Base-by-base conservation (phyloP, 805 yeast genomes). In the Priceomyces carsonii region DNA sequence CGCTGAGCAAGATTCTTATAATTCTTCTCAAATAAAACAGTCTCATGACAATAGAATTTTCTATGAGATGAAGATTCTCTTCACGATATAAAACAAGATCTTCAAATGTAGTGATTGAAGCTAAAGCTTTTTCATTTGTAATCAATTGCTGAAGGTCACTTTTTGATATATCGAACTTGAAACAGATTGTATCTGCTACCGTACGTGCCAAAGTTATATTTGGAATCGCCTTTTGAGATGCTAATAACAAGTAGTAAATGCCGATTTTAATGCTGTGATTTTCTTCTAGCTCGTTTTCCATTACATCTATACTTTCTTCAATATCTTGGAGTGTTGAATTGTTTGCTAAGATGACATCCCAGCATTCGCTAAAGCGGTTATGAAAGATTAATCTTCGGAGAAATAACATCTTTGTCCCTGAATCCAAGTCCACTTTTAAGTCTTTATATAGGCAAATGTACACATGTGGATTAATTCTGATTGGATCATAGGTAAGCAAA, bases 291-390 rank as follows among this genome's bases (percentile, higher is more conserved):
- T 45, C 42, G 3, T 37, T 28, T n/a, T 49, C 40, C 7, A 62
- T 45, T 16, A 52, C 37, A 10, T 61, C 69, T 19, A 64, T 44
- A 24, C 58, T 45, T 10, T 65, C 71, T 37, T 67, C 72, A 15
- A 66, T 44, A 33, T 66, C 73, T 13, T 50, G 51, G 12, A 68
- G 47, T 12, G 63, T 50, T 8, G 53, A 45, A 9, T 55, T 54
- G 18, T 48, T 50, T 6, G 25, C 18, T 2, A 61, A 26, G 22
- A 55, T 45, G 8, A 58, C 35, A 7, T 40, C 38, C 72, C 72
- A 68, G 31, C 61, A 51, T 9, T 42, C 45, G 6, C 38, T 43
- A 51, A 53, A 67, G 25, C 47, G 47, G 29, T 52, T 50, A 43
- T 66, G 69, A 32, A 47, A 62, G n/a, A 58, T 38, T 16, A 68